A percentile compares a stretch with the other conserved stretches of the same genome.
phyloP scores from a whole-genome alignment of 768 basidiomycete species.

The Russula dissimulans region DNA sequence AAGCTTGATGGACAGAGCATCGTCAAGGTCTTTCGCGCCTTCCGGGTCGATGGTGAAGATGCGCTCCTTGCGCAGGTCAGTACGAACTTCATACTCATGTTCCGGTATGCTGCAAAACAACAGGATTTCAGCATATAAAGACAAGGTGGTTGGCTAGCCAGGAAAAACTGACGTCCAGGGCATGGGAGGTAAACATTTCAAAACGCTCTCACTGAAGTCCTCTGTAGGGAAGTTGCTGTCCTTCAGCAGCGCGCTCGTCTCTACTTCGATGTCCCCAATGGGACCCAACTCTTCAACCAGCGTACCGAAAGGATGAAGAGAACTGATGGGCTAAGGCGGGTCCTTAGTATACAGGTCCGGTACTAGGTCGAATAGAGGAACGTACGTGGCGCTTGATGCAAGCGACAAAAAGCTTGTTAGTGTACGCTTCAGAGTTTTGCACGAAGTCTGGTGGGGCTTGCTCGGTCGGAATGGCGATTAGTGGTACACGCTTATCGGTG shows the following conservation, averaged over 20 bases:
- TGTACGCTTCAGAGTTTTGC: slow-evolving; percentile 86
- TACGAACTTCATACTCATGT: slow-evolving; percentile 77
- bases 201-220: slow-evolving; percentile 90
- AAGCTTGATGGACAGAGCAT: slow-evolving; percentile 80
- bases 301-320: slow-evolving; percentile 97
- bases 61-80: slow-evolving; percentile 76
- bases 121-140: slow-evolving; percentile 15
- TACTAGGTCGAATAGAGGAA: slow-evolving; percentile 17
- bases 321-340: slow-evolving; percentile 68
- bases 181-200: slow-evolving; percentile 91
- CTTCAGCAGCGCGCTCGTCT: slow-evolving; percentile 93
- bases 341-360: slow-evolving; percentile 19
- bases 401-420: slow-evolving; percentile 87
- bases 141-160: neutral
- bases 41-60: slow-evolving; percentile 92
- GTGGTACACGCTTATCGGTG: slow-evolving; percentile 95
- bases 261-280: slow-evolving; percentile 97
- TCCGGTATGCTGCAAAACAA: slow-evolving; percentile 62
- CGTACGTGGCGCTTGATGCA: slow-evolving; percentile 97
- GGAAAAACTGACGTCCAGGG: slow-evolving; percentile 73
- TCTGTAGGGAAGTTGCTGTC: slow-evolving; percentile 99
- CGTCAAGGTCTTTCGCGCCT: slow-evolving; percentile 86
- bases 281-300: slow-evolving; percentile 96
- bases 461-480: slow-evolving; percentile 98
- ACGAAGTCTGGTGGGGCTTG: slow-evolving; percentile 96